These are phyloP conservation scores for Furcasterigmium sp. DNA, from an alignment of 2,329 filamentous ascomycete genomes.

Conservation along the genomic window DNA sequence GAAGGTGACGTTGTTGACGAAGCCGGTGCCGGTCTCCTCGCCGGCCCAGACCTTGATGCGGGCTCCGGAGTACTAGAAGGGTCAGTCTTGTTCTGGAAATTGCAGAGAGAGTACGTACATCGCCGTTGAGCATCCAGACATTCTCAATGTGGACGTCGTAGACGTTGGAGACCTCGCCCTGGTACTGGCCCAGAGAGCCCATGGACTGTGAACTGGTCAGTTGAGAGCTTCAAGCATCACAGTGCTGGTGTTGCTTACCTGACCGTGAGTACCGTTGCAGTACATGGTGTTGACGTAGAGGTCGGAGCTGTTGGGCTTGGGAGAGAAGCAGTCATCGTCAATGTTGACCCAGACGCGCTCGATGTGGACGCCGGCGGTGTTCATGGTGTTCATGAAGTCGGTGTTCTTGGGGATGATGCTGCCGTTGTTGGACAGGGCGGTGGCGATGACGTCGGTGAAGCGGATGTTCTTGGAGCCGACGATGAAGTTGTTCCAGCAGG, in stretches of 20 bases:
- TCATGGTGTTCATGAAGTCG: constrained; percentile 57
- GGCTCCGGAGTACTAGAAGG: constrained; percentile 38
- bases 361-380: constrained; percentile 47
- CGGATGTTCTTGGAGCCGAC: constrained; percentile 50
- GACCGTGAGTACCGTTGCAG: constrained; percentile 54
- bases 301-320: constrained; percentile 54
- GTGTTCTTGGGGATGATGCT: constrained; percentile 51
- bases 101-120: constrained; percentile 12
- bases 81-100: too few relatives aligned
- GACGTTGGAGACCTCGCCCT: constrained; percentile 48
- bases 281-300: constrained; percentile 55
- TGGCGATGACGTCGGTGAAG: constrained; percentile 48
- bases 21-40: constrained; percentile 50
- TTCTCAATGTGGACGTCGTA: constrained; percentile 55
- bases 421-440: constrained; percentile 41
- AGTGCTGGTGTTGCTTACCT: not conserved
- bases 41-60: constrained; percentile 60
- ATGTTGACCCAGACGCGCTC: constrained; percentile 46
- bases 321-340: constrained; percentile 57
- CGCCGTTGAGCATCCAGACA: constrained; percentile 44
- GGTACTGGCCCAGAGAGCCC: constrained; percentile 54
- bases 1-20: constrained; percentile 58
- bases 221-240: not conserved
- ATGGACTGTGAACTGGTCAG: constrained; percentile 33
- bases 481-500: constrained; percentile 61